Conservation (phyloP, 192 early-diverging fungal species). For the Umbelopsis isabellina region DNA sequence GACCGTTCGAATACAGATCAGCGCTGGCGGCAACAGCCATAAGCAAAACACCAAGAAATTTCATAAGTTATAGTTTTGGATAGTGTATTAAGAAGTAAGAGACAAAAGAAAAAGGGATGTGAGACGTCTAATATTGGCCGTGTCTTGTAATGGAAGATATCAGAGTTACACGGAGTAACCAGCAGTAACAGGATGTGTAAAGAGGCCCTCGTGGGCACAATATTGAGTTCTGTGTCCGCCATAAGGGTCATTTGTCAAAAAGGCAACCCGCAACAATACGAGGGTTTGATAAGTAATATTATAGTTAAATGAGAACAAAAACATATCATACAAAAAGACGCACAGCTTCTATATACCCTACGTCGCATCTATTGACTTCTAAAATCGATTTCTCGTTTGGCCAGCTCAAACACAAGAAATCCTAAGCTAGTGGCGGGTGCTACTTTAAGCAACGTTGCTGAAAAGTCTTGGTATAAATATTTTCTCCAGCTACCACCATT, state of each 20-base stretch:
- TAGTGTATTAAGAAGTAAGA: not conserved
- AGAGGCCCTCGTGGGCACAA: too few relatives aligned
- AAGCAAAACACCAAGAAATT: not conserved
- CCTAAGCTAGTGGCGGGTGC: slow-evolving; percentile 65
- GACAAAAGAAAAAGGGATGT: not conserved
- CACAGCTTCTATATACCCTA: not conserved
- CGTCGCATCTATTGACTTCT: slow-evolving; percentile 31
- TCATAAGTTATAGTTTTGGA: not conserved
- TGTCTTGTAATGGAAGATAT: too few relatives aligned
- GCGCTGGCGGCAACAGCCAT: not conserved
- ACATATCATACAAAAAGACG: not conserved
- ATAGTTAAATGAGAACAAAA: not conserved
- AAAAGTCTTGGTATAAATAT: slow-evolving; percentile 59
- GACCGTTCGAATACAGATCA: slow-evolving; percentile 20
- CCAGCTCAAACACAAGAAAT: slow-evolving; percentile 66
- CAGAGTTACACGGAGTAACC: too few relatives aligned
- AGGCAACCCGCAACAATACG: too few relatives aligned
- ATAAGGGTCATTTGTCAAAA: too few relatives aligned
- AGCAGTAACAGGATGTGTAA: too few relatives aligned
- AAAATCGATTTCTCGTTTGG: slow-evolving; percentile 58
- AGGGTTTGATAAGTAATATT: not conserved
- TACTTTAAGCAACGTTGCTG: slow-evolving; percentile 47
- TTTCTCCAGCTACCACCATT: slow-evolving; percentile 48
- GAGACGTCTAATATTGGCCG: too few relatives aligned
- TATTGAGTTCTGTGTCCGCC: too few relatives aligned